A percentile compares a stretch with the other conserved stretches of the same genome.
Conservation (phyloP, 2,329 filamentous ascomycete species). For the Dactylellina parvicollis region DNA sequence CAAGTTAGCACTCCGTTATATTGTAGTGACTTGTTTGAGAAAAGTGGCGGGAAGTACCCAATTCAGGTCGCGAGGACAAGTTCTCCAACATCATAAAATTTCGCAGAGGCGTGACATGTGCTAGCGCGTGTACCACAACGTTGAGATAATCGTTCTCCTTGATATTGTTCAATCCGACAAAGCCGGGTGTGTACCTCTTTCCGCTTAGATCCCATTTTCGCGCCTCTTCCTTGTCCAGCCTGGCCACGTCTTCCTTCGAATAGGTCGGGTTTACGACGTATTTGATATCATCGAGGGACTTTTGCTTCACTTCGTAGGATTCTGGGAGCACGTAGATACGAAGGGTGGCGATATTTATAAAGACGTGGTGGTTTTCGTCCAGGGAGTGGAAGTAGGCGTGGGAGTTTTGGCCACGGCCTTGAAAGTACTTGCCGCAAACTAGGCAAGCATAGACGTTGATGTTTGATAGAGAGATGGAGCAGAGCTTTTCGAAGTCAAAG, state of each 20-base stretch:
- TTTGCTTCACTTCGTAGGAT: constrained; percentile 94
- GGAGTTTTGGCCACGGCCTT: constrained; percentile 90
- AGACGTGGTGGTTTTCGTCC: constrained; percentile 95
- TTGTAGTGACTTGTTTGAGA: background rate
- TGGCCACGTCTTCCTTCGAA: constrained; percentile 79
- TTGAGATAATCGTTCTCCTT: constrained; percentile 99
- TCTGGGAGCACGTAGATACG: constrained; percentile 92
- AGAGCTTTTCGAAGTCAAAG: constrained; percentile 99
- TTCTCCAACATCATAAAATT: constrained; percentile 93
- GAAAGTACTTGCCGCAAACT: constrained; percentile 97
- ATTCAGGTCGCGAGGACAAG: constrained; percentile 76
- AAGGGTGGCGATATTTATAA: constrained; percentile 95
- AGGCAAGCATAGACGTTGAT: constrained; percentile 99
- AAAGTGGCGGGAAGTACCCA: constrained; percentile 67
- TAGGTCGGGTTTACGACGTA: constrained; percentile 94
- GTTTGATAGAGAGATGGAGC: constrained; percentile 93
- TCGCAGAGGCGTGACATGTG: constrained; percentile 86
- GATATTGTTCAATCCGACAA: constrained; percentile 99
- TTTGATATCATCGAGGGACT: constrained; percentile 96
- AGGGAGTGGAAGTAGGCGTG: constrained; percentile 98
- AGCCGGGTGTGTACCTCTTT: constrained; percentile 89
- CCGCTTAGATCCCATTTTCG: constrained; percentile 80
- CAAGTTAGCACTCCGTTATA: background rate
- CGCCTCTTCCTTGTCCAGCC: constrained; percentile 73
- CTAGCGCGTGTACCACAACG: constrained; percentile 87